Evolutionary conservation across 495 filamentous ascomycete genomes (phyloP).

Genomic region (Aspergillus biplanus): DNA sequence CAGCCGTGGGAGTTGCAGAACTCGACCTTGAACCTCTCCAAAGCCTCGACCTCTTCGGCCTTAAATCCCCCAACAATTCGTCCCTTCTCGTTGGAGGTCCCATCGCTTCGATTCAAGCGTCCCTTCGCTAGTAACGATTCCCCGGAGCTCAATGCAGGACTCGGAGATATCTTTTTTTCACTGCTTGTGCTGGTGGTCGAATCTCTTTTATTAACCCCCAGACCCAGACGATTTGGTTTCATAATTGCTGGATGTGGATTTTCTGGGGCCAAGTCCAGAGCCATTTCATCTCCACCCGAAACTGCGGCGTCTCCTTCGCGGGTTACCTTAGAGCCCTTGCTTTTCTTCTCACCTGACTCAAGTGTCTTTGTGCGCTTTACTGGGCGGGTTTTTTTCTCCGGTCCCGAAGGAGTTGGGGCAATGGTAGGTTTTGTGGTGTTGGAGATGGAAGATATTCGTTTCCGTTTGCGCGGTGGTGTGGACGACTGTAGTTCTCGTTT

Average conservation of each 20-base stretch:
- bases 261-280: background rate
- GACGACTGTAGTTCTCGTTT: slow-evolving; percentile 7
- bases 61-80: slow-evolving; percentile 60
- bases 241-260: background rate
- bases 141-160: slow-evolving; percentile 4
- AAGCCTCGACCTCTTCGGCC: slow-evolving; percentile 69
- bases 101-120: slow-evolving; percentile 9
- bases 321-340: background rate
- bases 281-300: background rate
- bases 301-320: background rate
- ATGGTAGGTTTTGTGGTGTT: background rate
- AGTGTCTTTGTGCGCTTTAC: slow-evolving; percentile 15
- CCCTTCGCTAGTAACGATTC: slow-evolving; percentile 4
- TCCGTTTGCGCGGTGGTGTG: slow-evolving; percentile 6
- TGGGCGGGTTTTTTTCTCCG: slow-evolving; percentile 1
- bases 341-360: background rate
- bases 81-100: background rate
- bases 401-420: background rate
- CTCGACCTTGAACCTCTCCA: slow-evolving; percentile 42
- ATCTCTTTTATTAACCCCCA: background rate
- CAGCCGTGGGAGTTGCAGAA: slow-evolving; percentile 41
- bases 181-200: background rate
- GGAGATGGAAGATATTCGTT: slow-evolving; percentile 18
- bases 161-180: slow-evolving; percentile 3
- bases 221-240: background rate